Percentiles rank a stretch among this genome's conserved stretches.
phyloP scores from a whole-genome alignment of 2,329 filamentous ascomycete genomes.

The Fusarium liriodendri region DNA sequence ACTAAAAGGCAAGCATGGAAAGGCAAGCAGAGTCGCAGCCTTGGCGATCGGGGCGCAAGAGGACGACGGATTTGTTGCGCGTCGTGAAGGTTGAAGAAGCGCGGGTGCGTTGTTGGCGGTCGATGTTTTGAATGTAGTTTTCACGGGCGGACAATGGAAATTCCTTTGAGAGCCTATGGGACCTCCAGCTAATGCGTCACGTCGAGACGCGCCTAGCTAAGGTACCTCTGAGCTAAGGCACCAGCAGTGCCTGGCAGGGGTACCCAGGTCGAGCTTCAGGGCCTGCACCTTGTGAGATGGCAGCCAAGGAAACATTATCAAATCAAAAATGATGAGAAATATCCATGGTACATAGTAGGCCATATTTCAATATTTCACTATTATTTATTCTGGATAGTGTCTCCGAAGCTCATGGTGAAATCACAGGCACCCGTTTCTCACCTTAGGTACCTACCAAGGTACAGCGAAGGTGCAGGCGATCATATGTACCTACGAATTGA shows the following conservation, averaged over 20 bases:
- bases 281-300: neutral
- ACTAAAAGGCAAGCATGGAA: conserved; percentile 35
- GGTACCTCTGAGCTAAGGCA: conserved; percentile 12
- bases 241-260: conserved; percentile 3
- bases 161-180: conserved; percentile 34
- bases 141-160: conserved; percentile 41
- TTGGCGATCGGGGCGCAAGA: neutral
- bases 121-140: conserved; percentile 39
- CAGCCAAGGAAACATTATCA: neutral
- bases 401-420: neutral
- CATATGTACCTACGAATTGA: neutral
- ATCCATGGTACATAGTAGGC: neutral
- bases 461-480: neutral
- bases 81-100: conserved; percentile 22
- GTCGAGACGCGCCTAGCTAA: conserved; percentile 50
- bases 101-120: conserved; percentile 13
- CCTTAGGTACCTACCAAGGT: neutral
- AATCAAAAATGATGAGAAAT: neutral
- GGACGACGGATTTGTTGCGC: conserved; percentile 24
- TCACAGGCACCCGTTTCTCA: neutral
- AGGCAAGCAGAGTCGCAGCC: conserved; percentile 15
- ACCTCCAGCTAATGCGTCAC: conserved; percentile 46
- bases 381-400: neutral
- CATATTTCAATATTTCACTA: neutral
- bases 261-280: conserved; percentile 18